Percentiles rank a stretch among this genome's conserved stretches.
Evolutionary conservation across 2,329 filamentous ascomycete genomes (phyloP).

Genomic region (Tolypocladium tundrense): DNA sequence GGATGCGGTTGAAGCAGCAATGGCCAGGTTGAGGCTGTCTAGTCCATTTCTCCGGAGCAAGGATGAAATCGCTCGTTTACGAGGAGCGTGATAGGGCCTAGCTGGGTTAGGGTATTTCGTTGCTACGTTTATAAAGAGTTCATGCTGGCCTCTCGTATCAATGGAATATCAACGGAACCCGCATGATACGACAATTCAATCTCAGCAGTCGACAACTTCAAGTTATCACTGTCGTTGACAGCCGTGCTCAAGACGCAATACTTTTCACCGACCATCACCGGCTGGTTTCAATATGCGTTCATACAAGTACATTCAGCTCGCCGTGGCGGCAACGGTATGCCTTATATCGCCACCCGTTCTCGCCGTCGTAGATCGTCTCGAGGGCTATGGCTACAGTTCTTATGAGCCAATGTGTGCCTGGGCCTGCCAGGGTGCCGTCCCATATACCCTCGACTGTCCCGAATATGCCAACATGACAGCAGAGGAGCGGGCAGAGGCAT

Average conservation of each 20-base stretch:
- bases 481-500: background rate
- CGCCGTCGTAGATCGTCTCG: background rate
- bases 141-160: background rate
- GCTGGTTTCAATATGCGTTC: background rate
- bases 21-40: background rate
- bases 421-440: background rate
- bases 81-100: background rate
- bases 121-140: background rate
- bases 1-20: background rate
- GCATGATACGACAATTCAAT: background rate
- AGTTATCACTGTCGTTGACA: background rate
- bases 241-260: background rate
- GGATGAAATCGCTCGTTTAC: background rate
- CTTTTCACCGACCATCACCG: background rate
- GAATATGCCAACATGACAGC: background rate
- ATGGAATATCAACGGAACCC: no score
- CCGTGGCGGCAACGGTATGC: background rate
- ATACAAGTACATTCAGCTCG: background rate
- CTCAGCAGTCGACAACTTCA: background rate
- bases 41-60: background rate
- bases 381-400: background rate
- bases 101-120: no score
- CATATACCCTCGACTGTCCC: background rate
- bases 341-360: background rate
- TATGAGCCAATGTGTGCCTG: background rate